These are phyloP conservation scores for Tolypocladium nubicola DNA, from an alignment of 2,329 filamentous ascomycete genomes.

Conservation along the genomic window DNA sequence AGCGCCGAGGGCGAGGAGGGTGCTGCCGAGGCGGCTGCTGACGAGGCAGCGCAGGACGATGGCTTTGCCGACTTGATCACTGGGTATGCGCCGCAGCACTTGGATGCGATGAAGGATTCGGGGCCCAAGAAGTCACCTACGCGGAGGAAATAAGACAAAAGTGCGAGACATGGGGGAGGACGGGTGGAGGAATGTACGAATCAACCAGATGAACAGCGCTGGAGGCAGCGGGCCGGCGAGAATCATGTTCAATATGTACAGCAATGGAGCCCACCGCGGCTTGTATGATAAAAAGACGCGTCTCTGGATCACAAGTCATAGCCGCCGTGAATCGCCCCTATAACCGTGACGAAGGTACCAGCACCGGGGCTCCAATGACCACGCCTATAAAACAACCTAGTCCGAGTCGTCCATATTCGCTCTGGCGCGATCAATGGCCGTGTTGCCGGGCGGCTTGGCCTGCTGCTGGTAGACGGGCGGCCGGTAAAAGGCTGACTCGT, in stretches of 20 bases:
- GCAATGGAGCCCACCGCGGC: slow-evolving; percentile 18
- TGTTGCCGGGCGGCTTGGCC: slow-evolving; percentile 41
- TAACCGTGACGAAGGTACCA: background rate
- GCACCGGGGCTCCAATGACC: background rate
- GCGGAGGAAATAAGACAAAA: slow-evolving; percentile 31
- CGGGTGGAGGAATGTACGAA: background rate
- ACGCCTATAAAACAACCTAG: slow-evolving; percentile 19
- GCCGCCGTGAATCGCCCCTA: background rate
- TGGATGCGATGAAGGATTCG: slow-evolving; percentile 21
- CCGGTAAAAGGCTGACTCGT: slow-evolving; percentile 58
- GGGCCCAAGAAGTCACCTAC: slow-evolving; percentile 31
- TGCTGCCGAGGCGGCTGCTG: slow-evolving; percentile 15
- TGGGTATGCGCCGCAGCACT: slow-evolving; percentile 33
- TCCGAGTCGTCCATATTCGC: slow-evolving; percentile 51
- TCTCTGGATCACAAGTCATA: slow-evolving; percentile 10
- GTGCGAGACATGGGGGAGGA: background rate
- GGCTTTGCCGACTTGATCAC: slow-evolving; percentile 41
- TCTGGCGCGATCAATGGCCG: slow-evolving; percentile 48
- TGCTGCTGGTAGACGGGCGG: slow-evolving; percentile 45
- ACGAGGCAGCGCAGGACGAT: slow-evolving; percentile 12
- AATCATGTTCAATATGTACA: slow-evolving; percentile 20
- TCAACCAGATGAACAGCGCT: slow-evolving; percentile 3
- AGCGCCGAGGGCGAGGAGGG: slow-evolving; percentile 18
- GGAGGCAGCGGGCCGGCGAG: background rate
- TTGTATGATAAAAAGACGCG: slow-evolving; percentile 24